Evolutionary conservation across 208 protist genomes (phyloP), one percentile per base, ranked within the genome.

Genomic region (Leptomonas pyrrhocoris): DNA sequence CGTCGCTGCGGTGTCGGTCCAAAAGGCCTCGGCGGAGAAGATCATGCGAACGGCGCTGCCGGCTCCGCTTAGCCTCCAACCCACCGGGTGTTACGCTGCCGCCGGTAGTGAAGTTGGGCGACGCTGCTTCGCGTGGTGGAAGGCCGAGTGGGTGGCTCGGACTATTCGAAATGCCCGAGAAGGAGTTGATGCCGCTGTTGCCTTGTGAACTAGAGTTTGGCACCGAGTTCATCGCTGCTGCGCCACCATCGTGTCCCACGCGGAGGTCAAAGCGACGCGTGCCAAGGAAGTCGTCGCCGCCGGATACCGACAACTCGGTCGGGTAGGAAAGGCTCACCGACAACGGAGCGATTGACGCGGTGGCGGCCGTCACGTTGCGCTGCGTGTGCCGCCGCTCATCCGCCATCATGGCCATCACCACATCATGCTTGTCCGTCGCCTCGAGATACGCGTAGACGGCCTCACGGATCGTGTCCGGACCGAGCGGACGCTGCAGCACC

Each of bases 361-460:
- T 0, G 34, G 58, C 31, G 31, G 27, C 59, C 23, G 8, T 36
- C 18, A 30, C 19, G 54, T 28, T 21, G 61, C 58, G 46, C 65
- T 63, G 54, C 19, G 63, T 30, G 55, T 74, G 40, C 13, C 55
- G 57, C 42, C 51, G 57, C 49, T 79, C 83, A 61, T 81, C 73
- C 16, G 68, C 50, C 25, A 83, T 43, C 81, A 89, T 86, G 1
- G 79, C 79, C 40, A 80, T 58, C 58, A 81, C 85, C 42, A 90
- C 85, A 38, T 90, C 85, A 48, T 79, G 78, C 27, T 74, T 49
- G 40, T 73, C 77, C n/a, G 74, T 77, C 27, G 71, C 64, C 38
- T 81, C 78, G 40, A 90, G 74, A 46, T 90, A 82, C 2, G 73
- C 81, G 55, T 74, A 68, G 0, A 90, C 75, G 1, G 74, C 74